A percentile compares a stretch with the other conserved stretches of the same genome.
Conservation (phyloP, 2,329 filamentous ascomycete genomes). For the Pseudocercospora fuligena region DNA sequence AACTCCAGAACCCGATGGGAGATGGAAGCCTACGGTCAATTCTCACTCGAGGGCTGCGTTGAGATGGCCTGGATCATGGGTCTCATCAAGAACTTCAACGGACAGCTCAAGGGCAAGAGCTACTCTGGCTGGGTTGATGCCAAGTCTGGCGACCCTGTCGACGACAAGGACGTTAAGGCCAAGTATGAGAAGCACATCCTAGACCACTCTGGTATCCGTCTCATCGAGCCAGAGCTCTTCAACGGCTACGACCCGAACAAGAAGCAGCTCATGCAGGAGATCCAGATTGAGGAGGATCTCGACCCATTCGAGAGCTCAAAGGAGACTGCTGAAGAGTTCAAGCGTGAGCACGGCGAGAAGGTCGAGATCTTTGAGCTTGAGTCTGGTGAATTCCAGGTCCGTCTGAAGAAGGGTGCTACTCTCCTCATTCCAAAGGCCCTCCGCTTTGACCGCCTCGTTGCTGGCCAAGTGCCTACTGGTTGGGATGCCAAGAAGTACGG, state of each 20-base stretch:
- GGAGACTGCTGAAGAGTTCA: slow-evolving; percentile 97
- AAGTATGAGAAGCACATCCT: slow-evolving; percentile 98
- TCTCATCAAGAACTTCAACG: slow-evolving; percentile 98
- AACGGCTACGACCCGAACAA: slow-evolving; percentile 96
- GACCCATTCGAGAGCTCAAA: slow-evolving; percentile 97
- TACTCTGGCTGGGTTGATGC: slow-evolving; percentile 97
- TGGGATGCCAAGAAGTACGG: slow-evolving; percentile 98
- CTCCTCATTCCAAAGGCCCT: slow-evolving; percentile 97
- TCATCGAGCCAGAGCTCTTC: slow-evolving; percentile 97
- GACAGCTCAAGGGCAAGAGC: slow-evolving; percentile 90
- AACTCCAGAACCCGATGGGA: slow-evolving; percentile 98
- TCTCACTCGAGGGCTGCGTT: slow-evolving; percentile 95
- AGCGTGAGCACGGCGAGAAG: slow-evolving; percentile 94
- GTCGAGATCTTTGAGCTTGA: slow-evolving; percentile 96
- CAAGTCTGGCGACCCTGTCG: slow-evolving; percentile 92
- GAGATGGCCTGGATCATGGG: slow-evolving; percentile 99
- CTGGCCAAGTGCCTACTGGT: slow-evolving; percentile 93
- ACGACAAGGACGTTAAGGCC: slow-evolving; percentile 95
- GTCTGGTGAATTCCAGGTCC: slow-evolving; percentile 91
- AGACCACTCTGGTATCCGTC: slow-evolving; percentile 93
- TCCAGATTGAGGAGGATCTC: slow-evolving; percentile 95
- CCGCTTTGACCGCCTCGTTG: slow-evolving; percentile 94
- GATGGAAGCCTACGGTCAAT: slow-evolving; percentile 96
- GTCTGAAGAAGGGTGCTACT: slow-evolving; percentile 92
- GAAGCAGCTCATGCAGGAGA: slow-evolving; percentile 97